Evolutionary conservation across 176 grass and related monocot genomes (phyloP), one percentile per base, ranked within the genome.

Genomic region (Poa pratensis): DNA sequence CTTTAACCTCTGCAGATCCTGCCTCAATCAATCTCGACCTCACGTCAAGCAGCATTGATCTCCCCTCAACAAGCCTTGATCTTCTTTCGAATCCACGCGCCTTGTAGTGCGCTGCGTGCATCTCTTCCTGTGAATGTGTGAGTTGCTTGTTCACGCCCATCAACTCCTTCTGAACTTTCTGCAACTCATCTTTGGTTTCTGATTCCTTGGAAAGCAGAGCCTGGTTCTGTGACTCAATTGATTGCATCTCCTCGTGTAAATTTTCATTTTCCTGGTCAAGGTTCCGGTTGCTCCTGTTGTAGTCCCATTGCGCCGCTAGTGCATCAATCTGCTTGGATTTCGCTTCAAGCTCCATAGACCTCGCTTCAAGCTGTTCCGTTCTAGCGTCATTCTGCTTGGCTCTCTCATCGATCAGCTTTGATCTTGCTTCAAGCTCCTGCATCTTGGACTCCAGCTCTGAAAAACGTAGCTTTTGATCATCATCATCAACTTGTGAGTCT

Each of bases 201-300:
- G 39, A 23, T 15, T 71, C 68, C 85, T 89, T 87, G 34, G 86
- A 59, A 17, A 89, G 42, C 12, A 92, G 79, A 67, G 83, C 59
- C 70, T 89, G 90, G 39, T 89, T 92, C 23, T 55, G 68, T 20
- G 68, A 75, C 65, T 89, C 87, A 67, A 87, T 75, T 43, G 65
- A 2, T 40, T 42, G 67, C 37, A 45, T 42, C 39, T 24, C 39
- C 24, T 24, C 20, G 39, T 48, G 69, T 13, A 48, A 73, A 2
- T 24, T 80, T 42, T 87, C 80, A 2, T 73, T 73, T 12, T 70
- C 67, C 20, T 70, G 67, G 9, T 70, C 67, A 40, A 70, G 67
- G 18, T 70, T 70, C 67, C 10, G 67, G 17, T 70, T 70, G 19
- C 40, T 73, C 22, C 22, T 73, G 12, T 26, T n/a, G 6, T 16